A percentile compares a stretch with the other conserved stretches of the same genome.
Evolutionary conservation across 306 rosid genomes (phyloP).

Genomic region (Mimosa bimucronata): DNA sequence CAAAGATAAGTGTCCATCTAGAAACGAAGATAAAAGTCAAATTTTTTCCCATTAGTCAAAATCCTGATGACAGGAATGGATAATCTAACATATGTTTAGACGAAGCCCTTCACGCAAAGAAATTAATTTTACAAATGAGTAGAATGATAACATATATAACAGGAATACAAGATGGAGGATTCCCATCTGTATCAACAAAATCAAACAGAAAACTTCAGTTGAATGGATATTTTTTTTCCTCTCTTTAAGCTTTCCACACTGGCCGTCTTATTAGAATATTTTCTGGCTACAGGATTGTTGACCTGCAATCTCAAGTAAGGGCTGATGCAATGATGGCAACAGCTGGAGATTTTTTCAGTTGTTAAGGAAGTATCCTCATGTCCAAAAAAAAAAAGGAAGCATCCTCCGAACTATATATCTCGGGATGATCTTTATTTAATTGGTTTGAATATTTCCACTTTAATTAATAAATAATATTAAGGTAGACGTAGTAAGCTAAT

Average conservation of each 20-base stretch:
- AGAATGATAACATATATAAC: background rate
- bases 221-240: background rate
- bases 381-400: too few relatives aligned
- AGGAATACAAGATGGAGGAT: conserved; percentile 13
- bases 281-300: conserved; percentile 8
- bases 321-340: conserved; percentile 24
- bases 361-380: background rate
- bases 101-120: background rate
- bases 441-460: conserved; percentile 21
- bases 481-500: background rate
- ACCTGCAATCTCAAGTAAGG: conserved; percentile 19
- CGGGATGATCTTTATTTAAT: background rate
- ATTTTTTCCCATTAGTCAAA: conserved; percentile 18
- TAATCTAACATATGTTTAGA: conserved; percentile 5
- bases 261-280: conserved; percentile 28
- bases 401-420: background rate
- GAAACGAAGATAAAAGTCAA: conserved; percentile 35
- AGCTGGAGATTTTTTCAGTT: background rate
- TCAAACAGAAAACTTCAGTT: background rate
- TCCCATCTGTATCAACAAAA: background rate
- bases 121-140: background rate
- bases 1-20: conserved; percentile 20
- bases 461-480: background rate
- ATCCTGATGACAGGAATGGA: conserved; percentile 4
- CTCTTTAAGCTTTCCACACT: background rate